phyloP scores from a whole-genome alignment of 345 rosid species.

The Eucalyptus rudis region DNA sequence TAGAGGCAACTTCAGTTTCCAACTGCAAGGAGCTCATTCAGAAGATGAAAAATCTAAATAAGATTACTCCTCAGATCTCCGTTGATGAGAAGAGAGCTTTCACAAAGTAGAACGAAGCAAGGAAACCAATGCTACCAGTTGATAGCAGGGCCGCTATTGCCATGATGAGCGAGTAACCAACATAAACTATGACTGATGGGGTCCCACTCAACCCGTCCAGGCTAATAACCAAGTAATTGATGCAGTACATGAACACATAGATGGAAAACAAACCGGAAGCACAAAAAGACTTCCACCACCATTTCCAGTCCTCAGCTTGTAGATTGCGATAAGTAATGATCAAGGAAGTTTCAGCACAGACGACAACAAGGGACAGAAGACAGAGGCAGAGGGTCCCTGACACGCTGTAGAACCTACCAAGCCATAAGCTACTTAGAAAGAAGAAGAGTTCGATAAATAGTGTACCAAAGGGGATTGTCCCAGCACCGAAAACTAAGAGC shows the following conservation, averaged over 20 bases:
- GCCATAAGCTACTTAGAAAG: not conserved
- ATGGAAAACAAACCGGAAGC: not conserved
- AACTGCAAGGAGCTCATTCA: not conserved
- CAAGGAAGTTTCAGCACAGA: not conserved
- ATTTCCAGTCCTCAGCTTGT: not conserved
- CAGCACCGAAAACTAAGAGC: not conserved
- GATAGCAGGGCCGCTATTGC: not conserved
- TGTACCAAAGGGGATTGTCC: not conserved
- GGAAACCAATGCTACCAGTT: not conserved
- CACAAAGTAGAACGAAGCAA: constrained; percentile 1
- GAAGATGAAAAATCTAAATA: not conserved
- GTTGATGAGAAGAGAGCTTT: not conserved
- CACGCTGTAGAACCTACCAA: not conserved
- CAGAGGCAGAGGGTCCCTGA: not conserved
- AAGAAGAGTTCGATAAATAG: not conserved
- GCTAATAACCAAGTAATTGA: not conserved
- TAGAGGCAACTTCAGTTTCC: not conserved
- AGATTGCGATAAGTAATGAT: not conserved
- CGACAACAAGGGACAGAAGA: not conserved
- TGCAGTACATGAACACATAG: not conserved
- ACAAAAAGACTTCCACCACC: constrained; percentile 11
- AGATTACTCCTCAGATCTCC: not conserved
- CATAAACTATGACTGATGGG: not conserved
- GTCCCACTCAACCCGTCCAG: not conserved
- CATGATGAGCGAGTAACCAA: not conserved